Evolutionary conservation across 176 grass and related monocot species (phyloP), one percentile per base, ranked within the genome.

Genomic region (Ananas comosus): DNA sequence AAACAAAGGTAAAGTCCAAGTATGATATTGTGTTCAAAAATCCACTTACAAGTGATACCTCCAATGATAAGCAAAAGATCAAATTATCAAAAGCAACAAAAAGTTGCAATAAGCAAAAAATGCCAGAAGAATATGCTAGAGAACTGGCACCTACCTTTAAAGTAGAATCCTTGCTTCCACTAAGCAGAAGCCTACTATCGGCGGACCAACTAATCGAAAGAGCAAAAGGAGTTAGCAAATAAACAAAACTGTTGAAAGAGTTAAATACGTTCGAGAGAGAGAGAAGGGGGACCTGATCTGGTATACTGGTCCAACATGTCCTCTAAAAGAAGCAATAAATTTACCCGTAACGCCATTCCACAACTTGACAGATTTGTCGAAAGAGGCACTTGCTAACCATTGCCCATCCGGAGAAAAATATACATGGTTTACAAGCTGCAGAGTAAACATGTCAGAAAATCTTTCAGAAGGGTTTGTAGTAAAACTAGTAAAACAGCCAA

Each of bases 371-470:
- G 86, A 99, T 74, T 93, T 99, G 70, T 93, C 94, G 86, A 97
- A 99, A 42, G 94, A 97, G 56, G 89, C 94, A 76, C 94, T 97
- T 63, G 89, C 94, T 77, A 97, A 70, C 94, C 94, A 97, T 71
- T 93, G 94, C 12, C 94, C 94, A 70, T 99, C 94, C 68, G 94
- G 94, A 51, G 94, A 99, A 86, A 99, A 99, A 72, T 99, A 99
- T 14, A 99, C 94, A 80, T 99, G 94, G 72, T 97, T 97, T 70
- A 97, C 94, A 51, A 92, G 81, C 94, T 97, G 79, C 24, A 76
- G 70, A 81, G 80, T 50, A 64, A 58, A 50, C 4, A 61, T 18
- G 23, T 68, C 8, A 58, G 11, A 24, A 56, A 23, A 58, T 76
- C 33, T 42, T 42, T 61, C 11, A 51, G 13, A 65, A 25, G 64